Base-by-base conservation (phyloP, 768 basidiomycete species). In the Leccinum variicolor region DNA sequence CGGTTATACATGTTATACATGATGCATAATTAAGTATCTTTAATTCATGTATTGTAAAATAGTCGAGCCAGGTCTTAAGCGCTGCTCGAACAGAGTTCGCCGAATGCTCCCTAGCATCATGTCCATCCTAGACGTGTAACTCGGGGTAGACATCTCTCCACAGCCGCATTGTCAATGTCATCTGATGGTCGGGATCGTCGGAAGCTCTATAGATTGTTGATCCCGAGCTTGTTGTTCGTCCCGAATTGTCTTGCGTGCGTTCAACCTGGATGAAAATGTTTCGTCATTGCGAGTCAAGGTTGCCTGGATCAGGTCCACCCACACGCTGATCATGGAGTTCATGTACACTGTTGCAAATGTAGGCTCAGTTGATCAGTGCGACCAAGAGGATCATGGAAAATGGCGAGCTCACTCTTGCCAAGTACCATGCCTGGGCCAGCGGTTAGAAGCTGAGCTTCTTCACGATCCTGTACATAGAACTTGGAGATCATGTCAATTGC, bases 271-370 rank as follows among this genome's bases (percentile, higher is more conserved):
- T 25, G 5, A 9, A 49, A 13, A 3, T 2, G 2, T 3, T 34
- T 7, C 0, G 19, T 60, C n/a, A 53, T 13, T 41, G 9, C 6
- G 15, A 43, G 19, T 48, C 23, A 6, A 19, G 15, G 1, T 14
- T 6, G 4, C 10, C 19, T 8, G n/a, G 15, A 49, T 33, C 11
- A 10, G 25, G 25, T 21, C 33, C 13, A 28, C 68, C 57, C 51
- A 69, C 68, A 69, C 64, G 10, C 62, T 51, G 7, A 70, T 33
- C 61, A 66, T 64, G 13, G 64, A 71, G 31, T 69, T 71, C 25
- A 49, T 13, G 15, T 64, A 69, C 23, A 56, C 68, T 69, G 46
- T 29, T 10, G n/a, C 4, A 10, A 41, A 23, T 10, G 2, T 3
- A 8, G 17, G n/a, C 17, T 28, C 3, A 23, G 6, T 8, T 14